Base-by-base conservation (phyloP, 2,329 filamentous ascomycete species). In the Aspergillus hortae region DNA sequence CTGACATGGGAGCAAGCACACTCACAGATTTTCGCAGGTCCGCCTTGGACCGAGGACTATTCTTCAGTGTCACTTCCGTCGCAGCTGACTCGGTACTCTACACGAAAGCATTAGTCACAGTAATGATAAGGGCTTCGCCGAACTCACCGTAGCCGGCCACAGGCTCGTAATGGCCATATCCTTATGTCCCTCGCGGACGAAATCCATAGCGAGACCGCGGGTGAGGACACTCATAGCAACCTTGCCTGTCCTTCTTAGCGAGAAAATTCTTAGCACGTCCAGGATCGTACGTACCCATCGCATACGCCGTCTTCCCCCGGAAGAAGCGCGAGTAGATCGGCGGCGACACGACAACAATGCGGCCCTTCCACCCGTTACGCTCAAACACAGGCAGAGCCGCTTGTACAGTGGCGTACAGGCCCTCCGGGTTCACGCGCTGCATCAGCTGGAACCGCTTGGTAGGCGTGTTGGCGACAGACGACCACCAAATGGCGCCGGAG, bases 281-380 rank as follows among this genome's bases (percentile, higher is more conserved):
- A 30, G 27, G 3, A 7, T 30, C 27, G 3, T 30, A 58, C 65
- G 58, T 57, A 56, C 79, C 80, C 71, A 84, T 81, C 0, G 90
- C 89, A 72, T 95, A 95, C 12, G 87, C 89, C 1, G 89, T 89
- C 79, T 95, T 95, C 10, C 90, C 90, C 19, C 88, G 75, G 69
- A 94, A 92, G 71, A 95, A 95, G 27, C 90, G 80, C 56, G 83
- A 88, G 70, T 95, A 95, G 52, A 95, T 92, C 1, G 90, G 90
- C 21, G 90, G 90, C 63, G 85, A 88, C 49, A 95, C 87, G 49
- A 94, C 87, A 43, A 95, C 75, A 55, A 95, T 82, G 23, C 90
- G 73, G 0, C 84, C 88, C 23, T 74, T 77, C 72, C 77, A 80
- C 0, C 62, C 74, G 54, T 75, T 77, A 44, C 76, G 71, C 50